Percentiles rank a stretch among this genome's conserved stretches.
Conservation (phyloP, 2,329 filamentous ascomycete genomes). For the Sordariomycetes sp. region DNA sequence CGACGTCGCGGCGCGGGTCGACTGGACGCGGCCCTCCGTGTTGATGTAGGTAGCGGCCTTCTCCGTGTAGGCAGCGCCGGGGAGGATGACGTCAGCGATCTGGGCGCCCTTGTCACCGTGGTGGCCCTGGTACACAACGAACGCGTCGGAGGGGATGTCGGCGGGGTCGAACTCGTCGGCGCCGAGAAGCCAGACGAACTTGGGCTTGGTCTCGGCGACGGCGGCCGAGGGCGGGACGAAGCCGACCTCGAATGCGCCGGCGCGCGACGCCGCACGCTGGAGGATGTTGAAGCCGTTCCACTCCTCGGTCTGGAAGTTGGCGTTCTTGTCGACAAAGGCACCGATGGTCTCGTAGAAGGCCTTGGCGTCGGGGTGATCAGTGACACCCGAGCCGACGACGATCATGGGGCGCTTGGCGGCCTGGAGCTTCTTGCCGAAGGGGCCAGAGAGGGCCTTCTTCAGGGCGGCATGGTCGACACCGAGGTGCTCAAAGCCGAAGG, state of each 20-base stretch:
- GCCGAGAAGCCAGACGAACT: slow-evolving; percentile 93
- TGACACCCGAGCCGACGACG: slow-evolving; percentile 81
- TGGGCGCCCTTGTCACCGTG: slow-evolving; percentile 91
- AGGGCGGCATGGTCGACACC: slow-evolving; percentile 67
- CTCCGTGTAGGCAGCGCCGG: slow-evolving; percentile 91
- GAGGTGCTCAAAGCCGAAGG: slow-evolving; percentile 89
- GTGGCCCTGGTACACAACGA: slow-evolving; percentile 95
- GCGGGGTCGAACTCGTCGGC: slow-evolving; percentile 79
- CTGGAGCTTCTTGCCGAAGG: slow-evolving; percentile 87
- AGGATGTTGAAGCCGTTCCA: slow-evolving; percentile 98
- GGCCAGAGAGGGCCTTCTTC: slow-evolving; percentile 72
- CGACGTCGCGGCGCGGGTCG: slow-evolving; percentile 80
- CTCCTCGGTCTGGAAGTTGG: slow-evolving; percentile 75
- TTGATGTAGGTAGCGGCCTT: slow-evolving; percentile 95
- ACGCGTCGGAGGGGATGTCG: slow-evolving; percentile 90
- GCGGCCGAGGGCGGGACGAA: slow-evolving; percentile 76
- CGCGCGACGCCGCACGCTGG: slow-evolving; percentile 82
- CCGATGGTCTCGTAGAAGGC: slow-evolving; percentile 87
- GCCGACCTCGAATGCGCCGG: slow-evolving; percentile 89
- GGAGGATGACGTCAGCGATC: slow-evolving; percentile 85
- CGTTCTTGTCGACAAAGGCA: slow-evolving; percentile 84
- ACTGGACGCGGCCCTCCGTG: slow-evolving; percentile 92
- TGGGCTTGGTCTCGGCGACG: slow-evolving; percentile 75
- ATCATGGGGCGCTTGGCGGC: slow-evolving; percentile 91
- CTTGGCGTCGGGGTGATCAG: slow-evolving; percentile 83